phyloP scores from a whole-genome alignment of 1,284 basidiomycete genomes.

The Cutaneotrichosporon cyanovorans region DNA sequence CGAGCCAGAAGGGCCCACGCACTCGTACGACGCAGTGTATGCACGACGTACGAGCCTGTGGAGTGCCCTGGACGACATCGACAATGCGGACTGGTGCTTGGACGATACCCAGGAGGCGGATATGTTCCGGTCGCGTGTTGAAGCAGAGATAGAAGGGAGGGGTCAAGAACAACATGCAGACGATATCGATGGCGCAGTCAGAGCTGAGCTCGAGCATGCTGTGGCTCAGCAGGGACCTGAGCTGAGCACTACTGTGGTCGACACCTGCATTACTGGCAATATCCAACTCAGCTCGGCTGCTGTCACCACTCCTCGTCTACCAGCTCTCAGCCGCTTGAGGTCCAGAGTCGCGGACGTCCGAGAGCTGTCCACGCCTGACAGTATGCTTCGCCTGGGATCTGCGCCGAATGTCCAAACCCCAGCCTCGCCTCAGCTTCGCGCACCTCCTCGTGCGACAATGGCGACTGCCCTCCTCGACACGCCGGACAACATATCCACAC shows the following conservation, averaged over 20 bases:
- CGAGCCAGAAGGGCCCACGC: neutral
- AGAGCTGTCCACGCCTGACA: neutral
- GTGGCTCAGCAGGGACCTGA: too few species aligned
- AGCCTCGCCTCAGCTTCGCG: neutral
- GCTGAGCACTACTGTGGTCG: too few species aligned
- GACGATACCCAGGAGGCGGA: slow-evolving; percentile 3
- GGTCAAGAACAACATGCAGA: neutral
- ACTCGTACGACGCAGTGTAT: neutral
- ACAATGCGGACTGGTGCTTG: neutral
- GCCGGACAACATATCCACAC: slow-evolving; percentile 6
- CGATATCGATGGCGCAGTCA: too few species aligned
- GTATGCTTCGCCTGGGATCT: neutral
- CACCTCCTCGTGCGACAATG: neutral
- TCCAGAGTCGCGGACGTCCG: too few species aligned
- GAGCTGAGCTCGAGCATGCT: too few species aligned
- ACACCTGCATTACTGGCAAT: too few species aligned
- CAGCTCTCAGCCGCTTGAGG: neutral
- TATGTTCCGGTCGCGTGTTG: slow-evolving; percentile 1
- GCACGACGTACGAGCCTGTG: neutral
- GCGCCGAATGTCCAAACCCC: slow-evolving; percentile 11
- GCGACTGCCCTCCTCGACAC: slow-evolving; percentile 1
- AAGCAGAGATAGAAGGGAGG: neutral
- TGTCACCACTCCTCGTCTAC: neutral
- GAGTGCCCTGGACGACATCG: slow-evolving; percentile 6
- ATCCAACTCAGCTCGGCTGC: too few species aligned